phyloP scores from a whole-genome alignment of 495 filamentous ascomycete species.

The Penicillium paxilli region DNA sequence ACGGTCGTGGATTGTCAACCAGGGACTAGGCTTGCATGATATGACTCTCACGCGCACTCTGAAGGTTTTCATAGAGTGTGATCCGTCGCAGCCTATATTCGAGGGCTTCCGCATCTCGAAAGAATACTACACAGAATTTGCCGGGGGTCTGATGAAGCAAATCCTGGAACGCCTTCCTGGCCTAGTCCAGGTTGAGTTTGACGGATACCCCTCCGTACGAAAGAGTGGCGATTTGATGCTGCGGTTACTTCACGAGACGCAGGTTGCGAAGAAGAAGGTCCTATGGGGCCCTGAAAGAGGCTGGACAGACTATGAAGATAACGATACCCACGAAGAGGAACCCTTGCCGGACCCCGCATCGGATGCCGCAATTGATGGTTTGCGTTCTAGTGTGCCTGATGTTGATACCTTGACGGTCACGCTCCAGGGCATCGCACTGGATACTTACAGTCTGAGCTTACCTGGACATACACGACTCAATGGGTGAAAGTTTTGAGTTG shows the following conservation, averaged over 20 bases:
- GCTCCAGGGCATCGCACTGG: conserved; percentile 16
- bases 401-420: conserved; percentile 18
- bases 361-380: conserved; percentile 18
- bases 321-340: conserved; percentile 18
- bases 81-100: conserved; percentile 73
- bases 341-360: no score
- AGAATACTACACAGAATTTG: conserved; percentile 77
- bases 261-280: conserved; percentile 51
- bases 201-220: conserved; percentile 70
- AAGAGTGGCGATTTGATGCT: conserved; percentile 68
- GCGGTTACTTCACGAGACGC: conserved; percentile 60
- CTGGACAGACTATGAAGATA: conserved; percentile 50
- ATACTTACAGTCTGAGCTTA: conserved; percentile 9
- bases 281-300: conserved; percentile 70
- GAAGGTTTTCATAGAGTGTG: conserved; percentile 75
- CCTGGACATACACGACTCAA: no score
- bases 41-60: conserved; percentile 60
- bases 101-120: conserved; percentile 67
- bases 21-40: conserved; percentile 63
- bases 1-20: conserved; percentile 67
- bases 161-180: conserved; percentile 61
- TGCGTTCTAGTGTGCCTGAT: conserved; percentile 7
- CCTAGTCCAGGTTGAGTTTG: conserved; percentile 68
- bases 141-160: conserved; percentile 53
- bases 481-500: no score